phyloP scores from a whole-genome alignment of 345 rosid genomes.

The Linum trigynum region DNA sequence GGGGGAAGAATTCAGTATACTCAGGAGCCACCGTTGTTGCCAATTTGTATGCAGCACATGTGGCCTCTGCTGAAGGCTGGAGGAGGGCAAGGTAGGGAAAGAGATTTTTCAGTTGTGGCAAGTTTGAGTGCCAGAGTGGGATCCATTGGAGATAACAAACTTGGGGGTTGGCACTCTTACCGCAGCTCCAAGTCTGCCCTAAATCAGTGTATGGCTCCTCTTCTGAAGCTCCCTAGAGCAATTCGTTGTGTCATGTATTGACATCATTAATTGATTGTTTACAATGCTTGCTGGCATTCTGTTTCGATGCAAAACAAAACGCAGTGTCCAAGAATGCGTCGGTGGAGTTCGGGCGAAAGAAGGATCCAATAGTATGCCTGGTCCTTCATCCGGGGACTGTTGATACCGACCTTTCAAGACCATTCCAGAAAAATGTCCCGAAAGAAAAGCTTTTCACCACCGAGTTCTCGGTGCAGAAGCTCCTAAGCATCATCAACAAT shows the following conservation, averaged over 20 bases:
- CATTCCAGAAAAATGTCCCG: slow-evolving; percentile 77
- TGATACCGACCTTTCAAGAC: slow-evolving; percentile 82
- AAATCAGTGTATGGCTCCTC: slow-evolving; percentile 53
- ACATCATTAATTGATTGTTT: too few relatives aligned
- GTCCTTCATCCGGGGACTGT: slow-evolving; percentile 93
- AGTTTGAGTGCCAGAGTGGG: slow-evolving; percentile 87
- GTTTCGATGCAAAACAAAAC: background rate
- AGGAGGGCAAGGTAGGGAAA: slow-evolving; percentile 54
- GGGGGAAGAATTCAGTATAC: background rate
- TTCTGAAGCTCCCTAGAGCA: background rate
- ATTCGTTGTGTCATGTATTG: too few relatives aligned
- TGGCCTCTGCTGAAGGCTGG: slow-evolving; percentile 92
- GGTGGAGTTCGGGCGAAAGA: slow-evolving; percentile 62
- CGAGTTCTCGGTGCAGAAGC: slow-evolving; percentile 72
- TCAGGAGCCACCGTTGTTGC: too few relatives aligned
- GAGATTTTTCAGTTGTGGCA: slow-evolving; percentile 79
- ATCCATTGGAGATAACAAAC: slow-evolving; percentile 69
- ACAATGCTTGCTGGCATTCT: too few relatives aligned
- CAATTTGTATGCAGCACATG: slow-evolving; percentile 51
- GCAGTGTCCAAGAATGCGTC: slow-evolving; percentile 68
- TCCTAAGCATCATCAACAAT: slow-evolving; percentile 51
- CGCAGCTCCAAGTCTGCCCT: slow-evolving; percentile 82
- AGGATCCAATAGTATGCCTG: slow-evolving; percentile 69
- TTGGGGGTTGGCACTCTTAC: slow-evolving; percentile 93
- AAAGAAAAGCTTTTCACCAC: slow-evolving; percentile 71